These are phyloP conservation scores for Phycomyces nitens DNA, from an alignment of 192 early-diverging fungal species.

Conservation along the genomic window DNA sequence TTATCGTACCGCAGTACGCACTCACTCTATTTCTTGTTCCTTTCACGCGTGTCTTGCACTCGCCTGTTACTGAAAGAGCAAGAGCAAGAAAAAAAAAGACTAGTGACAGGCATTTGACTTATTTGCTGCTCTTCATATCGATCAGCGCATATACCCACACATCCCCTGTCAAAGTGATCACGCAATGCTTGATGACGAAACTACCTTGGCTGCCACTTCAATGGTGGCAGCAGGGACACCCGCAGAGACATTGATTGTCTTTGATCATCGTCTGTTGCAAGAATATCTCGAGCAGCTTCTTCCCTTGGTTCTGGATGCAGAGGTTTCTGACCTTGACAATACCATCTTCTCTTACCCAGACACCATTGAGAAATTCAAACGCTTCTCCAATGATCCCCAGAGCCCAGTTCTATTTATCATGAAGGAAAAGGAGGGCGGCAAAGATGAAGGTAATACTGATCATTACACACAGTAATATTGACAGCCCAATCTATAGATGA, in stretches of 20 bases:
- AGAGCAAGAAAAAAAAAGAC: neutral
- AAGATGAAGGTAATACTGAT: slow-evolving; percentile 32
- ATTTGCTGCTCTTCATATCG: neutral
- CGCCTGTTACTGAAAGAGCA: neutral
- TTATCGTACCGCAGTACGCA: too few species aligned
- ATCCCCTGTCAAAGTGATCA: neutral
- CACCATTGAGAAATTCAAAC: slow-evolving; percentile 63
- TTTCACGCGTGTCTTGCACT: slow-evolving; percentile 7
- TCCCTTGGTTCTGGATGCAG: slow-evolving; percentile 68
- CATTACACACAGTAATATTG: slow-evolving; percentile 2
- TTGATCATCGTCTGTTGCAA: slow-evolving; percentile 61
- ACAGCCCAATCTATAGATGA: slow-evolving; percentile 28
- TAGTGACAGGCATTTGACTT: neutral
- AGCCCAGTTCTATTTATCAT: slow-evolving; percentile 72
- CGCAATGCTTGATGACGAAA: slow-evolving; percentile 29
- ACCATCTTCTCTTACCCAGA: slow-evolving; percentile 65
- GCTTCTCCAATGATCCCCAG: slow-evolving; percentile 75
- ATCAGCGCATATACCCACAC: neutral
- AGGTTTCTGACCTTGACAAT: slow-evolving; percentile 53
- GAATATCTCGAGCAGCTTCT: slow-evolving; percentile 69
- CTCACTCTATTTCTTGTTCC: neutral
- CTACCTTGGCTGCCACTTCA: slow-evolving; percentile 10
- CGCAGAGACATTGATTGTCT: slow-evolving; percentile 28
- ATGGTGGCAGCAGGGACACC: slow-evolving; percentile 5
- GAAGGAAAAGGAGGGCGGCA: slow-evolving; percentile 63